Base-by-base conservation (phyloP, 345 rosid genomes). In the Crucihimalaya himalaica region DNA sequence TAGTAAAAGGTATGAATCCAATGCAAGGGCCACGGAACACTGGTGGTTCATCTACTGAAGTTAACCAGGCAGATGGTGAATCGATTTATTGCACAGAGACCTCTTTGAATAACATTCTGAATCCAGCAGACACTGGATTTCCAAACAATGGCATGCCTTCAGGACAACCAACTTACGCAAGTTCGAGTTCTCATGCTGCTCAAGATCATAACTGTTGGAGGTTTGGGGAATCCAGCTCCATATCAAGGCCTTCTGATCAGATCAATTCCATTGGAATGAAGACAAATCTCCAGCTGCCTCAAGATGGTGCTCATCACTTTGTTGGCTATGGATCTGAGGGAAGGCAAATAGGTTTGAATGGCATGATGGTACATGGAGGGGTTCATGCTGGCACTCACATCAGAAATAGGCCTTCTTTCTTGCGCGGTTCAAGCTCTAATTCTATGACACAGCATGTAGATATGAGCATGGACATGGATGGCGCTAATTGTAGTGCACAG, bases 161-260 rank as follows among this genome's bases (percentile, higher is more conserved):
- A 63, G 76, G 77, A 40, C 81, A 74, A 56, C 75, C 80, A 32
- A 47, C 82, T 15, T 80, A 82, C 42, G 73, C 68, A 45, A 75
- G 78, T 75, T 71, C 85, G 13, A 68, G 67, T 28, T 55, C 78
- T 81, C 82, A 79, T 70, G 81, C 74, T 63, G 69, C 40, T 75
- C 92, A 77, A 52, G 74, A 61, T 65, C 82, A 78, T 66, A 66
- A 79, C 77, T 80, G 83, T 72, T 86, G 88, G 96, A 88, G 72
- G 76, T 79, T 78, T 16, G 87, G 91, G 40, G 97, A 90, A 72
- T 77, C 92, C 28, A 84, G 89, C 80, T 85, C 88, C 34, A 66
- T 83, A 56, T 68, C 73, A 12, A 78, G 71, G 58, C 37, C 72
- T 27, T 83, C 83, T 79, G 73, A 81, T 78, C 88, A 82, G 71